phyloP scores from a whole-genome alignment of 2,329 filamentous ascomycete species.

The Neonectria faginata region DNA sequence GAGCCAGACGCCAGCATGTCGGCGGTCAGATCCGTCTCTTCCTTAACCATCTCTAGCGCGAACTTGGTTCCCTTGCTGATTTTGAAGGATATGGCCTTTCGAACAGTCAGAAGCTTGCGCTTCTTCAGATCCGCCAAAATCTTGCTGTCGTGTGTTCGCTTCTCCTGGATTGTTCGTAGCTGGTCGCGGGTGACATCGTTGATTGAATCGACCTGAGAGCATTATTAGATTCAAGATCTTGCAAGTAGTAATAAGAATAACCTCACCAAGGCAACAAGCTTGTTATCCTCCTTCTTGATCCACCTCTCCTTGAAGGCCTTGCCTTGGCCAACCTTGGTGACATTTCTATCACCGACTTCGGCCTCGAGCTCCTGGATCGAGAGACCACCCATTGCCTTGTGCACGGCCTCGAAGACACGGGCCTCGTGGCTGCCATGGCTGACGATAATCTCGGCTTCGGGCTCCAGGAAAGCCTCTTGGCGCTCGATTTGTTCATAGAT shows the following conservation, averaged over 20 bases:
- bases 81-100: slow-evolving; percentile 88
- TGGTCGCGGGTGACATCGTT: slow-evolving; percentile 82
- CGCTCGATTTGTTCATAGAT: slow-evolving; percentile 84
- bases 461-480: slow-evolving; percentile 81
- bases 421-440: slow-evolving; percentile 84
- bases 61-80: slow-evolving; percentile 89
- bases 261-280: slow-evolving; percentile 64
- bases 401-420: slow-evolving; percentile 81
- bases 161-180: slow-evolving; percentile 78
- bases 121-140: slow-evolving; percentile 86
- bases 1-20: slow-evolving; percentile 90
- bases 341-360: slow-evolving; percentile 77
- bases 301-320: slow-evolving; percentile 90
- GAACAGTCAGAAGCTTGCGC: slow-evolving; percentile 85
- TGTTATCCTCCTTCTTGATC: slow-evolving; percentile 73
- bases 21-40: slow-evolving; percentile 93
- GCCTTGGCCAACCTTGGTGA: slow-evolving; percentile 87
- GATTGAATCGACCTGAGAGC: slow-evolving; percentile 73
- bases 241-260: slow-evolving; percentile 11
- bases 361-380: slow-evolving; percentile 80
- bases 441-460: slow-evolving; percentile 78
- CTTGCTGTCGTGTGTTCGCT: slow-evolving; percentile 79
- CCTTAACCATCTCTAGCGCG: slow-evolving; percentile 86
- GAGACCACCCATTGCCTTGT: slow-evolving; percentile 80
- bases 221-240: slow-evolving; percentile 19